phyloP scores from a whole-genome alignment of 371 early-diverging fungal genomes.

The Mortierella sp. region DNA sequence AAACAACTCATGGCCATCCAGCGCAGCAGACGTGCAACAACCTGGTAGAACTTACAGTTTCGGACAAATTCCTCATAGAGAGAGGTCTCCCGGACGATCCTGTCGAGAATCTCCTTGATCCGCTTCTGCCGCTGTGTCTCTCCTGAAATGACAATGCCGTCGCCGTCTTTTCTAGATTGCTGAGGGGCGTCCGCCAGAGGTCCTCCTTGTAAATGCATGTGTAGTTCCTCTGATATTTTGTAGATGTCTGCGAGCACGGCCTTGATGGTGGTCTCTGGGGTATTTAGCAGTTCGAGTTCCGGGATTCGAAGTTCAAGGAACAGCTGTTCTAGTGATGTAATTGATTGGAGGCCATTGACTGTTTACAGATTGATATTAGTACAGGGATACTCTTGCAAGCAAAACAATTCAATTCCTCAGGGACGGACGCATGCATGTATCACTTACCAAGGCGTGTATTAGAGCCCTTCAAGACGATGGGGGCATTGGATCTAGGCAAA shows the following conservation, averaged over 20 bases:
- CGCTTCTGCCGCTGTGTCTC: slow-evolving; percentile 51
- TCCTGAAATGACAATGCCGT: slow-evolving; percentile 55
- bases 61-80: slow-evolving; percentile 85
- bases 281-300: slow-evolving; percentile 74
- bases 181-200: slow-evolving; percentile 59
- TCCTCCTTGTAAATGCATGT: slow-evolving; percentile 71
- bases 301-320: slow-evolving; percentile 72
- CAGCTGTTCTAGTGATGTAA: slow-evolving; percentile 69
- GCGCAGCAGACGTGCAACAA: neutral
- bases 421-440: too few species aligned
- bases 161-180: slow-evolving; percentile 59
- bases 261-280: slow-evolving; percentile 71
- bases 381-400: neutral
- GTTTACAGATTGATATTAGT: slow-evolving; percentile 41
- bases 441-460: slow-evolving; percentile 49
- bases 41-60: slow-evolving; percentile 64
- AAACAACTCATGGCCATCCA: neutral
- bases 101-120: slow-evolving; percentile 69
- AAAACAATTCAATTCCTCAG: neutral
- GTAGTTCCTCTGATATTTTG: slow-evolving; percentile 68
- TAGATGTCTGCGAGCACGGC: slow-evolving; percentile 74
- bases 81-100: slow-evolving; percentile 74
- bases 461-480: slow-evolving; percentile 51
- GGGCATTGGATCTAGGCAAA: slow-evolving; percentile 14
- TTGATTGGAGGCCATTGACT: slow-evolving; percentile 71